Evolutionary conservation across 2,329 filamentous ascomycete species (phyloP).

Genomic region (Ceratocystis variospora): DNA sequence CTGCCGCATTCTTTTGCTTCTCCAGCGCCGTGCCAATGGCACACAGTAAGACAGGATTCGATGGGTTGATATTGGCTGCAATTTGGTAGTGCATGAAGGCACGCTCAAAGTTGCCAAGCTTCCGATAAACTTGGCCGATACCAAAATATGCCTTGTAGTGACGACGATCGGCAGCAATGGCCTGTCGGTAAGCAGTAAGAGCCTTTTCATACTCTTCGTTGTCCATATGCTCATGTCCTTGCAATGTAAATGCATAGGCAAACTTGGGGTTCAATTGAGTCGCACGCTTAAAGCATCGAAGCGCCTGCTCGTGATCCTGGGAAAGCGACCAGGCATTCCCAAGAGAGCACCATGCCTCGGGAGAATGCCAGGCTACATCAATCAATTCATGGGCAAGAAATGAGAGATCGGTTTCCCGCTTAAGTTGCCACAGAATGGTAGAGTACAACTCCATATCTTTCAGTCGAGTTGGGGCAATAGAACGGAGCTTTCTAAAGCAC

Average conservation of each 20-base stretch:
- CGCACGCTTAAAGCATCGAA: slow-evolving; percentile 87
- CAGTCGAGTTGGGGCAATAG: slow-evolving; percentile 65
- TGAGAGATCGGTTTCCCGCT: slow-evolving; percentile 79
- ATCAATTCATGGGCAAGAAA: slow-evolving; percentile 84
- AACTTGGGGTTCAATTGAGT: slow-evolving; percentile 83
- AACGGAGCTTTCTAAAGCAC: slow-evolving; percentile 65
- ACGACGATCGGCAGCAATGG: slow-evolving; percentile 70
- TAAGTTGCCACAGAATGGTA: slow-evolving; percentile 96
- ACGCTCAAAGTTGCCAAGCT: slow-evolving; percentile 78
- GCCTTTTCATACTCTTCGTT: slow-evolving; percentile 98
- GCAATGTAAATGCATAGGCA: slow-evolving; percentile 88
- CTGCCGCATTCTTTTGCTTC: slow-evolving; percentile 67
- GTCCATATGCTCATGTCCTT: slow-evolving; percentile 87
- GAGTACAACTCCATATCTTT: slow-evolving; percentile 98
- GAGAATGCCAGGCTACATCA: slow-evolving; percentile 74
- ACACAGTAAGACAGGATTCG: slow-evolving; percentile 81
- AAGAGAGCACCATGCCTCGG: slow-evolving; percentile 89
- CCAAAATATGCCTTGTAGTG: slow-evolving; percentile 99
- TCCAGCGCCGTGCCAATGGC: slow-evolving; percentile 85
- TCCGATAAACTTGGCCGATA: slow-evolving; percentile 68
- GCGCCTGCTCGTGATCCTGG: slow-evolving; percentile 83
- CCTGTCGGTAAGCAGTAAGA: slow-evolving; percentile 69
- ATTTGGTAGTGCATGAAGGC: slow-evolving; percentile 84
- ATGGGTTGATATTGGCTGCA: slow-evolving; percentile 79
- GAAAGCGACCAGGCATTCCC: slow-evolving; percentile 91